phyloP scores from a whole-genome alignment of 495 filamentous ascomycete species.

The Hypomontagnella submonticulosa region DNA sequence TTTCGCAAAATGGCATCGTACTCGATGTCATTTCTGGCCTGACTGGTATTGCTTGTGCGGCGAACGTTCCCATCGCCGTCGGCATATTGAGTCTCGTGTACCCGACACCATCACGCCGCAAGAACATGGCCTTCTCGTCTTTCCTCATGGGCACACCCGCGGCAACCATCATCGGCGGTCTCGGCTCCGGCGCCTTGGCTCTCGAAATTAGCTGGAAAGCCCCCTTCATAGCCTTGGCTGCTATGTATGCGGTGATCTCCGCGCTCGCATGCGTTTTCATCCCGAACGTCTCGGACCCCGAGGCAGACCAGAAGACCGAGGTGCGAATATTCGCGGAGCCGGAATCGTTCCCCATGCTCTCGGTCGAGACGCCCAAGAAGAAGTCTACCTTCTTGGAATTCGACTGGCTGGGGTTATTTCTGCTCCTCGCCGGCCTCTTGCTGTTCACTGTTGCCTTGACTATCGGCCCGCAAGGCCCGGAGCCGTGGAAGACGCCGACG shows the following conservation, averaged over 20 bases:
- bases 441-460: conserved; percentile 50
- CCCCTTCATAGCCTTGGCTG: conserved; percentile 66
- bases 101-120: conserved; percentile 59
- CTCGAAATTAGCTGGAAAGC: conserved; percentile 68
- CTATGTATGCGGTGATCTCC: conserved; percentile 54
- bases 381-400: conserved; percentile 45
- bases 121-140: conserved; percentile 71
- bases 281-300: conserved; percentile 40
- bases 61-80: conserved; percentile 68
- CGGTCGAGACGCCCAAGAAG: conserved; percentile 61
- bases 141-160: conserved; percentile 72
- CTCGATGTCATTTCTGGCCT: conserved; percentile 69
- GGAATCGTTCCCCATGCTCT: conserved; percentile 65
- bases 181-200: conserved; percentile 67
- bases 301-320: conserved; percentile 30
- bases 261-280: conserved; percentile 43
- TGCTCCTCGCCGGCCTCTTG: conserved; percentile 49
- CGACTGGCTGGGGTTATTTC: conserved; percentile 48
- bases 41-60: conserved; percentile 68
- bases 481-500: conserved; percentile 68
- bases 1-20: conserved; percentile 62
- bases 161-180: conserved; percentile 69
- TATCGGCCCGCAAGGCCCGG: conserved; percentile 48
- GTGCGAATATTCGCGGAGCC: conserved; percentile 60
- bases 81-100: conserved; percentile 70